Base-by-base conservation (phyloP, 192 early-diverging fungal genomes). In the Backusella sp. region DNA sequence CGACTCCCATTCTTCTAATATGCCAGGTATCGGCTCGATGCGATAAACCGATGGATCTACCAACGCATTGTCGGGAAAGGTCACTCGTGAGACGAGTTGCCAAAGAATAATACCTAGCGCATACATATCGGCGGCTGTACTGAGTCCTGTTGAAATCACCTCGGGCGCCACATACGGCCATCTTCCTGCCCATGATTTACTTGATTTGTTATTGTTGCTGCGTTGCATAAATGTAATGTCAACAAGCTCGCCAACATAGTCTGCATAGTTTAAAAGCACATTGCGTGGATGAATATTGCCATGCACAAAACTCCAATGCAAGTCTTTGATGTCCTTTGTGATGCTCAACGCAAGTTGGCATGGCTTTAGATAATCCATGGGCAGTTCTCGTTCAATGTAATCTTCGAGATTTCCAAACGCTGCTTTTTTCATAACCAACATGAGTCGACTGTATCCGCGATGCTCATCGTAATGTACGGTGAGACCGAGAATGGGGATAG, bases 401-500 rank as follows among this genome's bases (percentile, higher is more conserved):
- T 41, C 70, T 28, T 79, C 78, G 26, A 79, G 56, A 26, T 79
- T 79, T 32, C 78, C 78, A 53, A 49, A 74, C 6, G 73, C 53
- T n/a, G 78, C 73, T 46, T 79, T 75, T 15, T 59, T 32, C 78
- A 79, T 79, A 0, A 79, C 78, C 73, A 79, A 72, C 69, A 79
- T 75, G 46, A 79, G n/a, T 23, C 66, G 52, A 52, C 75, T 76
- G 12, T 70, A 76, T 5, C 75, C 75, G 17, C 44, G 53, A 46
- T 39, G 42, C 17, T 70, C 68, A 32, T 79, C 73, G 8, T 62
- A 69, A 67, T 79, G 73, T 12, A 79, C 73, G 0, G 78, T 79
- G 6, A 79, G 59, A 26, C 78, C 78, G 28, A 75, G 75, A 66
- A 72, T 70, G 12, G 70, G 68, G 46, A 68, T 68, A 46, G 46